Percentiles rank a stretch among this genome's conserved stretches.
phyloP scores from a whole-genome alignment of 768 basidiomycete species.

The Sarcodon sp. region DNA sequence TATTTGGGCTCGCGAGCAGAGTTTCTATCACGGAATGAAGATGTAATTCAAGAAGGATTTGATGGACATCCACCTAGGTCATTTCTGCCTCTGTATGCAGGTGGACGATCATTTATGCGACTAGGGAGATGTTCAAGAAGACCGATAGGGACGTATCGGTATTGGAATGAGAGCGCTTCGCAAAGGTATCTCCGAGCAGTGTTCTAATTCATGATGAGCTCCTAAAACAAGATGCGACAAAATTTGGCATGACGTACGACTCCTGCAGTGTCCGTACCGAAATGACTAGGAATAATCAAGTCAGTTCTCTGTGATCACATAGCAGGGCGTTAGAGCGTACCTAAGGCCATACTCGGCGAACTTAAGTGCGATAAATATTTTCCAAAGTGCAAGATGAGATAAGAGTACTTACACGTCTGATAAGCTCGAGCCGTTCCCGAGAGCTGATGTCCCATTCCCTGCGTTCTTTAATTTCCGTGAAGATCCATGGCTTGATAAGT shows the following conservation, averaged over 20 bases:
- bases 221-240: not conserved
- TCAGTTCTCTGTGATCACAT: not conserved
- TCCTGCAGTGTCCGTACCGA: slow-evolving; percentile 79
- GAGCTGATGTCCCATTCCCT: slow-evolving; percentile 92
- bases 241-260: slow-evolving; percentile 19
- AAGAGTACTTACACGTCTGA: slow-evolving; percentile 45
- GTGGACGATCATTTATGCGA: slow-evolving; percentile 83
- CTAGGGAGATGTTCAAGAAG: slow-evolving; percentile 73
- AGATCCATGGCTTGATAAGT: slow-evolving; percentile 92
- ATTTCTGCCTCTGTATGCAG: slow-evolving; percentile 75
- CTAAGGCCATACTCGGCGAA: slow-evolving; percentile 80
- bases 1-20: slow-evolving; percentile 65
- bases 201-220: slow-evolving; percentile 23
- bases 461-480: slow-evolving; percentile 87
- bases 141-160: slow-evolving; percentile 92
- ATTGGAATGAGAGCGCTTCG: slow-evolving; percentile 91
- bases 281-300: slow-evolving; percentile 36
- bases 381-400: not conserved
- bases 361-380: slow-evolving; percentile 23
- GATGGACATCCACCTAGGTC: slow-evolving; percentile 49
- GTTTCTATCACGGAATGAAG: slow-evolving; percentile 43
- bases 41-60: slow-evolving; percentile 2
- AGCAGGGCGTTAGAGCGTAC: slow-evolving; percentile 22
- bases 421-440: slow-evolving; percentile 67
- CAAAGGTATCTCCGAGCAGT: slow-evolving; percentile 87